Evolutionary conservation across 2,329 filamentous ascomycete species (phyloP), one percentile per base, ranked within the genome.

Genomic region (Fusarium bactridioides): DNA sequence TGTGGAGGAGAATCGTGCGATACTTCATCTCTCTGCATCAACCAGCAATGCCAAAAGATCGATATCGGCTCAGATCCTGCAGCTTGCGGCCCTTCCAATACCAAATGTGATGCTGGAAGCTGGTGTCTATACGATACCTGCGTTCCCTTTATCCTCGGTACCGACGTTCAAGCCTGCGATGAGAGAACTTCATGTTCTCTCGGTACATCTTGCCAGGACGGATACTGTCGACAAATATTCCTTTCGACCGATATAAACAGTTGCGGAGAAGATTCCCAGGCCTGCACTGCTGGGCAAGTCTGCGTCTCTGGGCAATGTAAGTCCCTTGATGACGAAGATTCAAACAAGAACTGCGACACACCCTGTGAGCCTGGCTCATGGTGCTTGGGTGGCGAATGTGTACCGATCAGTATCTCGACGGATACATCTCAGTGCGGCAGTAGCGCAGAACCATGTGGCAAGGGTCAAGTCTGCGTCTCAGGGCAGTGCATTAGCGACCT

Each of bases 71-170:
- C 66, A 4, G 61, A 75, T 29, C 56, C 70, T 3, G 40, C 40
- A 7, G 60, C 59, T 6, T 75, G 73, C 13, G 73, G 73, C 1
- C 18, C 35, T 16, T 44, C 48, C 7, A 58, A 74, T 10, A 61
- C 43, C 10, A 33, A 41, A 11, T 75, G 73, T 29, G 50, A 58
- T 18, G 54, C 70, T 13, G 73, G 73, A 53, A 75, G 59, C 43
- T 75, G 73, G 73, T 75, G 73, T 15, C 58, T 75, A 5, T 61
- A 69, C 3, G 67, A 66, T 8, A 33, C 16, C 2, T 75, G 73
- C 15, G 51, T 61, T 7, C 73, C 73, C 1, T 75, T 75, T 15
- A 54, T 71, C 13, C 35, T 75, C 16, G 73, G 72, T 15, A 74
- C 72, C 15, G 63, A 70, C 25, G 35, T 41, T 4, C 67, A 74